These are phyloP conservation scores for Trichoderma sp. DNA, from an alignment of 2,329 filamentous ascomycete species.

Conservation along the genomic window DNA sequence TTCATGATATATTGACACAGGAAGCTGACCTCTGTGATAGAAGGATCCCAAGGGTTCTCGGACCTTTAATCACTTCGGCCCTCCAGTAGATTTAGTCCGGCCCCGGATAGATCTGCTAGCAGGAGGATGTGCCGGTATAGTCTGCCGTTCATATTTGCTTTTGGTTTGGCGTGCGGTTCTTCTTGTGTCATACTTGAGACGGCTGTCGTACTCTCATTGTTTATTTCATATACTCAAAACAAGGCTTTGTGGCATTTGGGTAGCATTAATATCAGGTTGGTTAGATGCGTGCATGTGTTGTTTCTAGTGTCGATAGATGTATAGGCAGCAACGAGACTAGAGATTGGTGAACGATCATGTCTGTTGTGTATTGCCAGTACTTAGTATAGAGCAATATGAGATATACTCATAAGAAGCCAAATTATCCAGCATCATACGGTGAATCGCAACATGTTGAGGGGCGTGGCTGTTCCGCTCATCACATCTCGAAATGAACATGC, in stretches of 20 bases:
- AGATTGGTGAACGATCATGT: background rate
- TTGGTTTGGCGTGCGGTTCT: background rate
- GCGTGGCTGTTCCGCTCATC: background rate
- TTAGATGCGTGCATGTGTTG: background rate
- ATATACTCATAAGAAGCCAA: background rate
- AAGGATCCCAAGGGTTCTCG: background rate
- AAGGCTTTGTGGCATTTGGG: background rate
- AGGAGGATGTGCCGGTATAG: background rate
- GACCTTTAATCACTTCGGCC: background rate
- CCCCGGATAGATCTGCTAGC: background rate
- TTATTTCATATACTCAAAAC: background rate
- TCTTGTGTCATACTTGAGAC: background rate
- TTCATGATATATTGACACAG: too few relatives aligned
- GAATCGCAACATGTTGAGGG: background rate
- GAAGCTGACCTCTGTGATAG: background rate
- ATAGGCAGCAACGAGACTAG: background rate
- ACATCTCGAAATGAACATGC: slow-evolving; percentile 1
- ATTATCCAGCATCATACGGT: background rate
- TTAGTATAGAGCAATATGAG: background rate
- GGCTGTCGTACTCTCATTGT: background rate
- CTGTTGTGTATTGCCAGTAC: background rate
- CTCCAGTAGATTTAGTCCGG: background rate
- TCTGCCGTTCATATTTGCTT: background rate
- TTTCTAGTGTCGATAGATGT: background rate
- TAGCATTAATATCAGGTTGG: background rate